Percentiles rank a stretch among this genome's conserved stretches.
Conservation (phyloP, 257 asterid genomes). For the Lithospermum erythrorhizon region DNA sequence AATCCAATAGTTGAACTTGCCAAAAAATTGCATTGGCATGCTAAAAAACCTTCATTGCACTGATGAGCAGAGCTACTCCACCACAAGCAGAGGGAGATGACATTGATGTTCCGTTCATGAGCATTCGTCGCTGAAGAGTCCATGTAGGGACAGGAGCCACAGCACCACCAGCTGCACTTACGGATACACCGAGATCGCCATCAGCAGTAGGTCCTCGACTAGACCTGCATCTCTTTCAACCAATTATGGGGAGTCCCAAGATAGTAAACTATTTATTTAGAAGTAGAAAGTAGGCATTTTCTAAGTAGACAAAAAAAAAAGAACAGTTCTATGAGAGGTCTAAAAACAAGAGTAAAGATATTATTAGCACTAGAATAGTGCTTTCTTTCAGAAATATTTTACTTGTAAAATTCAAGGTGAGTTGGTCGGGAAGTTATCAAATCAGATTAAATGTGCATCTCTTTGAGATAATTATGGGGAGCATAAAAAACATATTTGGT, state of each 20-base stretch:
- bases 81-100: slow-evolving; percentile 99
- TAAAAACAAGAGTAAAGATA: neutral
- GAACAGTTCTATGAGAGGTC: neutral
- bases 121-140: slow-evolving; percentile 97
- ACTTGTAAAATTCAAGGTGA: too few species aligned
- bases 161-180: slow-evolving; percentile 99
- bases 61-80: slow-evolving; percentile 83
- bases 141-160: slow-evolving; percentile 99
- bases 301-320: neutral
- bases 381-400: too few species aligned
- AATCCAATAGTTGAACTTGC: slow-evolving; percentile 9
- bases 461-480: neutral
- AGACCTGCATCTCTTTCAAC: slow-evolving; percentile 61
- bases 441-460: neutral
- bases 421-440: neutral
- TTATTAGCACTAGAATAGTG: neutral
- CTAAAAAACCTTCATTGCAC: slow-evolving; percentile 87
- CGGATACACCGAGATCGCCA: slow-evolving; percentile 88
- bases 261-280: neutral
- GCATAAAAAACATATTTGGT: neutral
- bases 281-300: neutral
- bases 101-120: slow-evolving; percentile 99
- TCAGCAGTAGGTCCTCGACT: slow-evolving; percentile 98
- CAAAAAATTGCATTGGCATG: slow-evolving; percentile 2
- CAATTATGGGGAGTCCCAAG: slow-evolving; percentile 16